Conservation (phyloP, 2,329 filamentous ascomycete species). For the Sporothrix luriei region DNA sequence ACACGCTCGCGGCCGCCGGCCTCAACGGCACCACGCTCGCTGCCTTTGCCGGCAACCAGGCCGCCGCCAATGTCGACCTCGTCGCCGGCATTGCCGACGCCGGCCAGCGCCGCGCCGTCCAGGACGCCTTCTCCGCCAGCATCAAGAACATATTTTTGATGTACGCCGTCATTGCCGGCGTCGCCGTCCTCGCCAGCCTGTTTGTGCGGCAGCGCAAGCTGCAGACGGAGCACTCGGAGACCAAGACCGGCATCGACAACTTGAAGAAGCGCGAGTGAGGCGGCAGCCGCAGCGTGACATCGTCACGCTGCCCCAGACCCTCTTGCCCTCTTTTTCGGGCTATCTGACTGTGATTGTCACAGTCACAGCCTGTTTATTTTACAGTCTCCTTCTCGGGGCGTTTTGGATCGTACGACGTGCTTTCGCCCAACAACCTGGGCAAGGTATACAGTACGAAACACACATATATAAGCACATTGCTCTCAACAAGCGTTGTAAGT, state of each 20-base stretch:
- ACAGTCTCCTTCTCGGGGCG: background rate
- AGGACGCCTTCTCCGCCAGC: constrained; percentile 27
- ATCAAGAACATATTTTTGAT: constrained; percentile 31
- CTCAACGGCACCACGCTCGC: constrained; percentile 32
- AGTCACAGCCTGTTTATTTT: background rate
- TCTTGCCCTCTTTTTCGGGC: background rate
- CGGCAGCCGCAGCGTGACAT: background rate
- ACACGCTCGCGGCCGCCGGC: constrained; percentile 44
- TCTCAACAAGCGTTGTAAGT: constrained; percentile 6
- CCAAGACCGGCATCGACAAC: constrained; percentile 29
- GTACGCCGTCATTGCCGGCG: constrained; percentile 28
- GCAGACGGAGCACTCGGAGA: constrained; percentile 30
- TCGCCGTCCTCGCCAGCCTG: constrained; percentile 26
- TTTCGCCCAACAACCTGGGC: background rate
- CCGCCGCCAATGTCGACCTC: constrained; percentile 63
- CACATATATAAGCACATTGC: background rate
- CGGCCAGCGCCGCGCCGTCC: constrained; percentile 27
- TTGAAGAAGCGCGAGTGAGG: constrained; percentile 18
- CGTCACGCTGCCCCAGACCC: background rate
- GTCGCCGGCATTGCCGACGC: constrained; percentile 48
- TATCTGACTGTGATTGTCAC: background rate
- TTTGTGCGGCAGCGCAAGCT: constrained; percentile 28
- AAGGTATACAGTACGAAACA: background rate
- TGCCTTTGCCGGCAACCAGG: constrained; percentile 56
- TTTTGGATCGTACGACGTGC: background rate